phyloP scores from a whole-genome alignment of 2,329 filamentous ascomycete species.

The Helicocarpus griseus region DNA sequence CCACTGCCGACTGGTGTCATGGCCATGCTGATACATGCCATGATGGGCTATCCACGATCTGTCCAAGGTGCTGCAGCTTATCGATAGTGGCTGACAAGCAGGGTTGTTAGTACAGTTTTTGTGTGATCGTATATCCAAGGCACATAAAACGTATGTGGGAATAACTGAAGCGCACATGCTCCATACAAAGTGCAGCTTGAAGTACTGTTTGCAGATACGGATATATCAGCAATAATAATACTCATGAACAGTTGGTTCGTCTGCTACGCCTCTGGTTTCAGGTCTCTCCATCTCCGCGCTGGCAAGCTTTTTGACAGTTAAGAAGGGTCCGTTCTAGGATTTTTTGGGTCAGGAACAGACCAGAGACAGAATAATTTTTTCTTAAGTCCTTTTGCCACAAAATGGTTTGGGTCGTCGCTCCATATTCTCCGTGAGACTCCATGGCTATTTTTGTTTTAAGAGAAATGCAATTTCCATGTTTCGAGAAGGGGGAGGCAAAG shows the following conservation, averaged over 20 bases:
- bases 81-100: not conserved
- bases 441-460: too few relatives aligned
- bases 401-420: not conserved
- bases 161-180: not conserved
- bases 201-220: too few relatives aligned
- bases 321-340: not conserved
- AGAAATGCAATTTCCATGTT: not conserved
- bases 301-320: not conserved
- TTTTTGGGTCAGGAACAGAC: not conserved
- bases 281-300: not conserved
- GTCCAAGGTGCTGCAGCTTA: not conserved
- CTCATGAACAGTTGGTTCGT: not conserved
- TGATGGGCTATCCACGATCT: not conserved
- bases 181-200: too few relatives aligned
- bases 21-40: not conserved
- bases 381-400: not conserved
- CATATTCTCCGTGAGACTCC: not conserved
- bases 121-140: not conserved
- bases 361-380: not conserved
- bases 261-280: not conserved
- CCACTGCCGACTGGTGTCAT: not conserved
- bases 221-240: too few relatives aligned
- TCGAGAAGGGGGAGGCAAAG: not conserved
- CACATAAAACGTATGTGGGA: not conserved
- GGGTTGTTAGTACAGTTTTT: not conserved